A percentile compares a stretch with the other conserved stretches of the same genome.
Evolutionary conservation across 1,139 yeast genomes (phyloP).

Genomic region (Trichomonascaceae sp.): DNA sequence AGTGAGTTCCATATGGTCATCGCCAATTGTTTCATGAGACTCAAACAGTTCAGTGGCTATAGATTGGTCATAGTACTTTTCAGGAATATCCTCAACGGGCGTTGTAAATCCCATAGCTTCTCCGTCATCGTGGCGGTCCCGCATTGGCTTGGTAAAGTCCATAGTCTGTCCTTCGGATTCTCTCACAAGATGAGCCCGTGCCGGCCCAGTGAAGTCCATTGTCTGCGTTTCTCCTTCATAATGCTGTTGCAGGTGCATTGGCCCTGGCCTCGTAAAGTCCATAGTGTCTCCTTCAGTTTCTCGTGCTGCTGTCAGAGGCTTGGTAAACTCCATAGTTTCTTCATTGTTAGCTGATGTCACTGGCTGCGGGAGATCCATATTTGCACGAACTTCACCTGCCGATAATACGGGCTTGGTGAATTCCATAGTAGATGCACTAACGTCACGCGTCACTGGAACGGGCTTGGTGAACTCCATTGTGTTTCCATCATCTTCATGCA

Average conservation of each 20-base stretch:
- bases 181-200: neutral
- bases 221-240: neutral
- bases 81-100: neutral
- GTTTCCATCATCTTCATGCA: slow-evolving; percentile 2
- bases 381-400: neutral
- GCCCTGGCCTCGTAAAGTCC: slow-evolving; percentile 7
- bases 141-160: slow-evolving; percentile 21
- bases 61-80: neutral
- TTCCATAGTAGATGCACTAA: slow-evolving; percentile 12
- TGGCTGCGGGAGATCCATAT: neutral
- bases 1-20: neutral
- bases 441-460: slow-evolving; percentile 6
- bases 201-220: slow-evolving; percentile 2
- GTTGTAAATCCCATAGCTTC: slow-evolving; percentile 14
- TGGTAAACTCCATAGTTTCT: slow-evolving; percentile 11
- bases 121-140: slow-evolving; percentile 2
- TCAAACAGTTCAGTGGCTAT: neutral
- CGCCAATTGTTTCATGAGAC: neutral
- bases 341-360: neutral
- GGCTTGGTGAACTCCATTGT: slow-evolving; percentile 20
- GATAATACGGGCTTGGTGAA: slow-evolving; percentile 6
- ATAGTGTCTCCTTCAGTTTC: slow-evolving; percentile 5
- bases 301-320: slow-evolving; percentile 1
- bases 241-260: neutral
- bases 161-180: slow-evolving; percentile 16